Evolutionary conservation across 768 basidiomycete species (phyloP).

Genomic region (Crucibulum laeve): DNA sequence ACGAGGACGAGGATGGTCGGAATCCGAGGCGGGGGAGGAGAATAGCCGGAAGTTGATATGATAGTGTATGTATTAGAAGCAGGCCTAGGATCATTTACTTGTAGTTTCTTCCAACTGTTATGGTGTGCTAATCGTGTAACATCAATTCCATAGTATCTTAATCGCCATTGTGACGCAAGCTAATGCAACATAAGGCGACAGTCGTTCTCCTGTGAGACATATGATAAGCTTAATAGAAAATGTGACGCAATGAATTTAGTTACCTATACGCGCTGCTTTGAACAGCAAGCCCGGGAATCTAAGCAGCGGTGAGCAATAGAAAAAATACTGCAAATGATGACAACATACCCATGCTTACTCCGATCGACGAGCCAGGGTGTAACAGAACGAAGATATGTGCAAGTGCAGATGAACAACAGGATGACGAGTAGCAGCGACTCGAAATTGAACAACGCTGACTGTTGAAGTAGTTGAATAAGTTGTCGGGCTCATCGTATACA

Average conservation of each 20-base stretch:
- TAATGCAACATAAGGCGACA: conserved; percentile 93
- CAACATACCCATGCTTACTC: conserved; percentile 86
- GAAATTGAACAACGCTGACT: conserved; percentile 97
- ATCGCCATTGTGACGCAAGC: conserved; percentile 93
- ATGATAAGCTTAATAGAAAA: conserved; percentile 2
- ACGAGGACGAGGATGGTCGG: conserved; percentile 23
- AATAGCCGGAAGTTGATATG: conserved; percentile 4
- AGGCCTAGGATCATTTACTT: conserved; percentile 11
- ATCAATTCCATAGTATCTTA: conserved; percentile 46
- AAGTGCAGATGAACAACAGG: conserved; percentile 92
- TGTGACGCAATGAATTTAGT: conserved; percentile 14
- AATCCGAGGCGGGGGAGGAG: conserved; percentile 22
- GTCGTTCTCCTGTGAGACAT: conserved; percentile 67
- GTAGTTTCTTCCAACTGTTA: conserved; percentile 15
- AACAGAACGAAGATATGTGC: conserved; percentile 89
- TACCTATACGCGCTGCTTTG: conserved; percentile 95
- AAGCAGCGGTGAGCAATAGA: neutral
- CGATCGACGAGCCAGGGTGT: conserved; percentile 88
- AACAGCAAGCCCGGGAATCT: conserved; percentile 92
- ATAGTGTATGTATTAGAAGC: neutral
- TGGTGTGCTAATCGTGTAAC: conserved; percentile 19
- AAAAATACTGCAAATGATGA: neutral
- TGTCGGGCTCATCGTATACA: too few relatives aligned
- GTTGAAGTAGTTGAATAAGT: too few relatives aligned
- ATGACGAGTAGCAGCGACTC: conserved; percentile 92